Evolutionary conservation across 306 rosid genomes (phyloP), one percentile per base, ranked within the genome.

Genomic region (Argentina anserina): DNA sequence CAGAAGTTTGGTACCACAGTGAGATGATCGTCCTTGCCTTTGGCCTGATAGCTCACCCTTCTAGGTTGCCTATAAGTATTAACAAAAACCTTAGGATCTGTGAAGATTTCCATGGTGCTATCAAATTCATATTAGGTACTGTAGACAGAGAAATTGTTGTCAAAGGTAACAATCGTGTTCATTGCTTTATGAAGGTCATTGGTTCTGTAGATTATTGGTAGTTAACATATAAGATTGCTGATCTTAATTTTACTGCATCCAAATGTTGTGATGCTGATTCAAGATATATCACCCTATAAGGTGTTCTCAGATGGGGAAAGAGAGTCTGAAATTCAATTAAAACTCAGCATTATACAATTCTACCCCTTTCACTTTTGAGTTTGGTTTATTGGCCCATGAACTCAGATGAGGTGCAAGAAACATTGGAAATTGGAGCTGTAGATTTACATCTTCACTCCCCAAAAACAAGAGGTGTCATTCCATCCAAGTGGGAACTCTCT

Each of bases 121-220:
- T 83, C 69, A 83, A 79, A 77, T 79, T 80, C 82, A 83, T 86
- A n/a, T 92, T 91, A 31, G 81, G 84, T 58, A 89, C 87, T 72
- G 84, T 87, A 37, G 83, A 85, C 50, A 82, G 92, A 78, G 89
- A 88, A 77, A 88, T 90, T 72, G 71, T 88, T 52, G 90, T 88
- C 52, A 85, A 90, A 74, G 94, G 88, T 70, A 90, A 86, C 78
- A 85, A 79, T 66, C 90, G 93, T 69, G 88, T 86, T 74, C 96
- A 90, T 66, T 75, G 73, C 73, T 87, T 90, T 79, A 79, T 81
- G 82, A 79, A 26, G 93, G 91, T 49, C 55, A 10, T 49, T 90
- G 93, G 72, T 86, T 90, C 33, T 90, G 91, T 81, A 75, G 81
- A 90, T 70, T 90, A 86, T 78, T 88, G 93, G 96, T 90, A 21